Percentiles rank a stretch among this genome's conserved stretches.
Conservation (phyloP, 371 early-diverging fungal genomes). For the Saksenaea vasiformis region DNA sequence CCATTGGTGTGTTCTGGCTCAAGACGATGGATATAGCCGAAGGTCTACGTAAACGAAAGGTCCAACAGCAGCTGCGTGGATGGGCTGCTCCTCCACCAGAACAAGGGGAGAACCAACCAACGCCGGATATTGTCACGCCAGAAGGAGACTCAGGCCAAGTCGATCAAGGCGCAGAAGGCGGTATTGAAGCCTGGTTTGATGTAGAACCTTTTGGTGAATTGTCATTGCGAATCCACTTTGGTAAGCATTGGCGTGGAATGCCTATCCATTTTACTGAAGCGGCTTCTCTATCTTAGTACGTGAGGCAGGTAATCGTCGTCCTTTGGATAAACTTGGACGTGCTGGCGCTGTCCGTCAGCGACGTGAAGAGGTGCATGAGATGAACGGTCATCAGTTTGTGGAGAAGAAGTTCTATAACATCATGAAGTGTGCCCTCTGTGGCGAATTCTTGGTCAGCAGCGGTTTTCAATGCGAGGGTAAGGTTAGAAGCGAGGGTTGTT, state of each 20-base stretch:
- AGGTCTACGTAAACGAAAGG: slow-evolving; percentile 71
- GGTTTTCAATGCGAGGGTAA: slow-evolving; percentile 93
- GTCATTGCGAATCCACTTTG: slow-evolving; percentile 78
- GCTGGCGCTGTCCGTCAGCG: slow-evolving; percentile 89
- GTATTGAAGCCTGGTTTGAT: slow-evolving; percentile 86
- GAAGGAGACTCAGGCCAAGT: slow-evolving; percentile 10
- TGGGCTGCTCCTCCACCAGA: not conserved
- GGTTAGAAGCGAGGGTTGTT: not conserved
- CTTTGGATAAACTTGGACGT: slow-evolving; percentile 79
- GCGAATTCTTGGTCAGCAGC: slow-evolving; percentile 85
- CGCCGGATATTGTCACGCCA: not conserved
- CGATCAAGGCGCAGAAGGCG: slow-evolving; percentile 44
- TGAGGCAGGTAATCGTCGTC: slow-evolving; percentile 54
- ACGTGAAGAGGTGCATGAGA: slow-evolving; percentile 76
- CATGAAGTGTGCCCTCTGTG: slow-evolving; percentile 94
- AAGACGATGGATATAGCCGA: slow-evolving; percentile 82
- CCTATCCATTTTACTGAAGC: not conserved
- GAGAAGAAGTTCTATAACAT: slow-evolving; percentile 88
- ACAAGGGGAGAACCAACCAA: not conserved
- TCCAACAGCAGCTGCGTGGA: slow-evolving; percentile 46
- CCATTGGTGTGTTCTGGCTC: slow-evolving; percentile 83
- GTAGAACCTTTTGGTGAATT: slow-evolving; percentile 93
- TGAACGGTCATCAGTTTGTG: slow-evolving; percentile 92
- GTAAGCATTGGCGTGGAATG: slow-evolving; percentile 30
- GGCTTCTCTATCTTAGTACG: slow-evolving; percentile 25